Percentiles rank a stretch among this genome's conserved stretches.
Evolutionary conservation across 1,284 basidiomycete species (phyloP).

Genomic region (Tetrapyrgos nigripes): DNA sequence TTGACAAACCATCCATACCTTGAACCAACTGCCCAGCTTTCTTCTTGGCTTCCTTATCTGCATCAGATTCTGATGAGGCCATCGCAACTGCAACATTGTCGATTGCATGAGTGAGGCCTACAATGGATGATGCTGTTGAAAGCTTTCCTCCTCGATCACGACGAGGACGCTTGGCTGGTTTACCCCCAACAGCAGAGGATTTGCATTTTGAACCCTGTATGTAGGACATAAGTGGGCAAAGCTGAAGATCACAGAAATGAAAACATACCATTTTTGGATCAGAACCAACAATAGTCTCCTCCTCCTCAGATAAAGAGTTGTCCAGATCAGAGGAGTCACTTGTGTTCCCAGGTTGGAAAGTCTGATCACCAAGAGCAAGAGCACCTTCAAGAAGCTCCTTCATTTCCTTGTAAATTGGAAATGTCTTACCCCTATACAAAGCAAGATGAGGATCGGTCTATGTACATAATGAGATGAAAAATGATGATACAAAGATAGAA

Average conservation of each 20-base stretch:
- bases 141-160: background rate
- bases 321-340: background rate
- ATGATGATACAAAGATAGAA: background rate
- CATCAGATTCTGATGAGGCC: background rate
- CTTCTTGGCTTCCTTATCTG: background rate
- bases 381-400: background rate
- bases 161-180: background rate
- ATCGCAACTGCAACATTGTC: background rate
- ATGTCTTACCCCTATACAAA: background rate
- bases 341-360: background rate
- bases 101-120: background rate
- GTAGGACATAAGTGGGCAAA: background rate
- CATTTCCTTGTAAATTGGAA: background rate
- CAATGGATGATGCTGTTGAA: background rate
- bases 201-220: background rate
- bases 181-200: background rate
- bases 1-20: background rate
- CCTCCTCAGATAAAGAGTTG: background rate
- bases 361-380: background rate
- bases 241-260: background rate
- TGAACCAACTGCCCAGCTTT: background rate
- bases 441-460: background rate
- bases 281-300: background rate
- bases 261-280: background rate
- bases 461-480: background rate